These are phyloP conservation scores for Ganoderma lucidum DNA, from an alignment of 1,284 basidiomycete species.

Conservation along the genomic window DNA sequence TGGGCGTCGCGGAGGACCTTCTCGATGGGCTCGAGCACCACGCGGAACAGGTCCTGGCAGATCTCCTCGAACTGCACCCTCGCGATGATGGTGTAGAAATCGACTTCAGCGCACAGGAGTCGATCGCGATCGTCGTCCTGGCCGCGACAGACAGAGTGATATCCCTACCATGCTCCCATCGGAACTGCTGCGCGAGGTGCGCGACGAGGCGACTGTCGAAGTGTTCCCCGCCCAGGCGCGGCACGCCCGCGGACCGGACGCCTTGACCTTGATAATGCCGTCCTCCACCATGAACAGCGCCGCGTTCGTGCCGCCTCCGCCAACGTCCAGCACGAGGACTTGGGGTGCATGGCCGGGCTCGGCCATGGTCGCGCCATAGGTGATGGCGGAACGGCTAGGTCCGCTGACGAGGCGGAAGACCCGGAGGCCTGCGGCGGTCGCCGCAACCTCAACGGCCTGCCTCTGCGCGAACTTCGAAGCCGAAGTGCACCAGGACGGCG, in stretches of 20 bases:
- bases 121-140: no score
- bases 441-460: constrained; percentile 95
- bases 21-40: no score
- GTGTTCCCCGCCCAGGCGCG: constrained; percentile 98
- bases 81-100: no score
- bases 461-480: constrained; percentile 97
- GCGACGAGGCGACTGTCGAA: constrained; percentile 99
- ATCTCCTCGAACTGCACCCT: no score
- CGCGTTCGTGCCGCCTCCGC: constrained; percentile 99
- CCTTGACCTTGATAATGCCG: constrained; percentile 99
- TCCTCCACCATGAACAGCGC: constrained; percentile 98
- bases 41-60: no score
- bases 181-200: constrained; percentile 98
- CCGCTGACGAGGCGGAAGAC: constrained; percentile 98
- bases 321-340: constrained; percentile 97
- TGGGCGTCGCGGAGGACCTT: no score
- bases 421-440: constrained; percentile 89
- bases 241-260: constrained; percentile 99
- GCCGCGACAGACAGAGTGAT: no score
- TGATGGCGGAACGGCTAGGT: constrained; percentile 94
- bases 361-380: constrained; percentile 95
- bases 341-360: constrained; percentile 89
- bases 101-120: no score
- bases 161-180: constrained; percentile 99
- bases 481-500: constrained; percentile 97